Conservation (phyloP, 2,329 filamentous ascomycete genomes). For the Fusarium tricinctum region DNA sequence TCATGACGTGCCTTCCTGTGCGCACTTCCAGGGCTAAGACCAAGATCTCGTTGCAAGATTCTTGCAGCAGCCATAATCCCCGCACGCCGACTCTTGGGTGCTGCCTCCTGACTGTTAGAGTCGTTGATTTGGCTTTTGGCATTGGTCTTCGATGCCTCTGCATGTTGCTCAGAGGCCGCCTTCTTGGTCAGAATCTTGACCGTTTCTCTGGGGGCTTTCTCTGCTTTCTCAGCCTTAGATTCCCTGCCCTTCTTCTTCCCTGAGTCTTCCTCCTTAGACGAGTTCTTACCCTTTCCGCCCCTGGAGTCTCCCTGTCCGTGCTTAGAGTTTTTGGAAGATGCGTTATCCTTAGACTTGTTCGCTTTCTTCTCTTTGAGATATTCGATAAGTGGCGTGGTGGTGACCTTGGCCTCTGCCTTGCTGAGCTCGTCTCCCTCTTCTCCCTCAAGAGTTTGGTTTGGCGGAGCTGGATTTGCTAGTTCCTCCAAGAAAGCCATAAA, state of each 20-base stretch:
- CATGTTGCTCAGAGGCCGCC: slow-evolving; percentile 63
- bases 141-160: slow-evolving; percentile 61
- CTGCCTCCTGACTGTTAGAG: slow-evolving; percentile 51
- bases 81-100: slow-evolving; percentile 69
- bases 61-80: slow-evolving; percentile 75
- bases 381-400: slow-evolving; percentile 89
- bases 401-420: slow-evolving; percentile 72
- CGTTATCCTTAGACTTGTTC: slow-evolving; percentile 72
- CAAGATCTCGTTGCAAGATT: slow-evolving; percentile 75
- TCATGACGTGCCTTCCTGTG: slow-evolving; percentile 72
- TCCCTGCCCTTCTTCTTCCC: slow-evolving; percentile 74
- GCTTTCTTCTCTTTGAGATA: slow-evolving; percentile 94
- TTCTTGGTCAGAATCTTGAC: slow-evolving; percentile 75
- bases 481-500: slow-evolving; percentile 94
- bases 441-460: slow-evolving; percentile 61
- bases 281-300: slow-evolving; percentile 62
- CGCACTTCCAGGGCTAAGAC: slow-evolving; percentile 73
- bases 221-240: slow-evolving; percentile 69
- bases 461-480: slow-evolving; percentile 76
- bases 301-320: slow-evolving; percentile 69
- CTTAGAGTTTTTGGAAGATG: slow-evolving; percentile 62
- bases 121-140: slow-evolving; percentile 54
- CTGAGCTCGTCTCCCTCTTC: slow-evolving; percentile 59
- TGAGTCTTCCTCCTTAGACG: slow-evolving; percentile 62
- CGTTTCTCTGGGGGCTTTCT: slow-evolving; percentile 69